Evolutionary conservation across 345 rosid species (phyloP).

Genomic region (Trapa incisa): DNA sequence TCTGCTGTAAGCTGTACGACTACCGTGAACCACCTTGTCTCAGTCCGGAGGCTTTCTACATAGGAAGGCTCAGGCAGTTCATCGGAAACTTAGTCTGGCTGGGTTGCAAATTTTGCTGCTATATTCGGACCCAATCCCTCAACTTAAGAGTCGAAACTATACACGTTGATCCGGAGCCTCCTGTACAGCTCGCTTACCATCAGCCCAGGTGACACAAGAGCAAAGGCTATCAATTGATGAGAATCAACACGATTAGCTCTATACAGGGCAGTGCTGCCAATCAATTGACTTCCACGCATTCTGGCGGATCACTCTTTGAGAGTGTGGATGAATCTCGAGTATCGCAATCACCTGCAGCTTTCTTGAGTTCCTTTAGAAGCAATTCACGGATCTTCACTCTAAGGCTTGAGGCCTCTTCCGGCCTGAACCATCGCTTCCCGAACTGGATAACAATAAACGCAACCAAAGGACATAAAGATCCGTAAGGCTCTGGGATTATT

Average conservation of each 20-base stretch:
- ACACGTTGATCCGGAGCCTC: not conserved
- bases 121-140: not conserved
- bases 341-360: conserved; percentile 8
- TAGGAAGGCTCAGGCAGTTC: not conserved
- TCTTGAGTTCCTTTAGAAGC: conserved; percentile 39
- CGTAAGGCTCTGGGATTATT: not conserved
- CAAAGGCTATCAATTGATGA: not conserved
- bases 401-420: conserved; percentile 73
- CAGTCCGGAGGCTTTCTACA: not conserved
- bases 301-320: not conserved
- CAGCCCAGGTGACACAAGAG: not conserved
- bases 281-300: not conserved
- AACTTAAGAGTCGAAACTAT: not conserved
- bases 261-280: not conserved
- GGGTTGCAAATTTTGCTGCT: not conserved
- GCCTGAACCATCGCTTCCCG: conserved; percentile 76
- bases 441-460: conserved; percentile 33
- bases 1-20: too few species aligned
- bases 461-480: not conserved
- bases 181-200: not conserved
- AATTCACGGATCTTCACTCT: conserved; percentile 46
- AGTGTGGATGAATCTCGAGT: not conserved
- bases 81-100: not conserved
- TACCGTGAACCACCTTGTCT: not conserved
- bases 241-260: not conserved